A percentile compares a stretch with the other conserved stretches of the same genome.
Conservation (phyloP, 106 monocot genomes). For the Dendrobium officinale region DNA sequence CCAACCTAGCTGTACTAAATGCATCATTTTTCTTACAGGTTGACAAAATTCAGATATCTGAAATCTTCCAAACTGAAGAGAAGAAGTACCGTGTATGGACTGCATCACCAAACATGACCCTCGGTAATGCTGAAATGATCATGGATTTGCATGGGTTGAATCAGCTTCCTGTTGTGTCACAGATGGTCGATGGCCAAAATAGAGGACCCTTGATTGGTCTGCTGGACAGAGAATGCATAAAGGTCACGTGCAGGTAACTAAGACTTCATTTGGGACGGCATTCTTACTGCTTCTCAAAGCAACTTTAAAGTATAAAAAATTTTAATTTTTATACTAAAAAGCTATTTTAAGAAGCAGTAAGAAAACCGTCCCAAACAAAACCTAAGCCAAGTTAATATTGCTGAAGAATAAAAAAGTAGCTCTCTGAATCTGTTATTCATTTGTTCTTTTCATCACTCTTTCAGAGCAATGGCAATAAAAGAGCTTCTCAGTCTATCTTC, state of each 20-base stretch:
- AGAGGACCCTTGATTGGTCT: conserved; percentile 35
- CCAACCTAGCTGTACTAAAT: background rate
- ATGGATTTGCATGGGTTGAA: conserved; percentile 47
- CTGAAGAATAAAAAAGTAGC: background rate
- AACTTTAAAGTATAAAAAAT: no score
- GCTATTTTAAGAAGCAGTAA: no score
- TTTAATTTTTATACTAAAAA: no score
- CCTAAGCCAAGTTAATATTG: no score
- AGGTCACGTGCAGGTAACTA: conserved; percentile 42
- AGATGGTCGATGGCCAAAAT: conserved; percentile 8
- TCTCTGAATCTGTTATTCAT: background rate
- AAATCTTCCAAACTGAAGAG: conserved; percentile 29
- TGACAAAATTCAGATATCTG: conserved; percentile 30
- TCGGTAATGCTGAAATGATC: conserved; percentile 36
- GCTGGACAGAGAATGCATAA: conserved; percentile 47
- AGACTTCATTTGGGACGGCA: no score
- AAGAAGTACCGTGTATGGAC: conserved; percentile 22
- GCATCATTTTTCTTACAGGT: conserved; percentile 17
- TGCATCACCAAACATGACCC: conserved; percentile 50
- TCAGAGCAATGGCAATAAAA: conserved; percentile 26
- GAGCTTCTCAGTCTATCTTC: conserved; percentile 3
- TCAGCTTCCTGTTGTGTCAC: conserved; percentile 47
- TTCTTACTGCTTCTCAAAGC: no score
- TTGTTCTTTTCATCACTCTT: conserved; percentile 9
- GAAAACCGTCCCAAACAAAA: no score